Evolutionary conservation across 192 early-diverging fungal genomes (phyloP).

Genomic region (Ambispora gerdemannii): DNA sequence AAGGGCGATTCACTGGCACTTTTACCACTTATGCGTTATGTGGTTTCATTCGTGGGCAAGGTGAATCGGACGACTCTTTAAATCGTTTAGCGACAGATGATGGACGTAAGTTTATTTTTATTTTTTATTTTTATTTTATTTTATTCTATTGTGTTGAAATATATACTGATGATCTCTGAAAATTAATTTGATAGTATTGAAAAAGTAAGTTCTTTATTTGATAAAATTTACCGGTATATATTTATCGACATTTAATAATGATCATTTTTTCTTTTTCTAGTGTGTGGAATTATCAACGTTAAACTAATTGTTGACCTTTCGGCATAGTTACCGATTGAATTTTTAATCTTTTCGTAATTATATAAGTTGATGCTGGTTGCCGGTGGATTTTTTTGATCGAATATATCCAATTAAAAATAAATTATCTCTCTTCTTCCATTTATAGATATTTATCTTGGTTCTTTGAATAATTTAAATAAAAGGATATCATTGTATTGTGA

Average conservation of each 20-base stretch:
- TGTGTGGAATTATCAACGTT: neutral
- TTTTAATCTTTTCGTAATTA: too few relatives aligned
- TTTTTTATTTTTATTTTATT: constrained; percentile 13
- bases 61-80: constrained; percentile 93
- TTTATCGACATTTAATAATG: neutral
- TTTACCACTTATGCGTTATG: constrained; percentile 87
- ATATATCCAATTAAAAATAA: too few relatives aligned
- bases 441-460: too few relatives aligned
- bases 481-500: too few relatives aligned
- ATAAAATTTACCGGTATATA: neutral
- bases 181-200: neutral
- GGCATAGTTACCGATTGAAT: too few relatives aligned
- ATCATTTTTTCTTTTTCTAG: neutral
- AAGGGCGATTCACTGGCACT: constrained; percentile 69
- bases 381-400: too few relatives aligned
- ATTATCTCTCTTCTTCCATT: too few relatives aligned
- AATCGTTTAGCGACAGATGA: constrained; percentile 87
- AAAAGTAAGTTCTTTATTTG: constrained; percentile 21
- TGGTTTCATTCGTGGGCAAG: constrained; percentile 86
- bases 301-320: neutral
- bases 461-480: too few relatives aligned
- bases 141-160: neutral
- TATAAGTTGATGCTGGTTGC: too few relatives aligned
- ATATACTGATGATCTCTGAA: neutral
- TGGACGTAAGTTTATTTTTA: constrained; percentile 50